Percentiles rank a stretch among this genome's conserved stretches.
These are phyloP conservation scores for Lanmaoa rubissima DNA, from an alignment of 768 basidiomycete species.

Conservation along the genomic window DNA sequence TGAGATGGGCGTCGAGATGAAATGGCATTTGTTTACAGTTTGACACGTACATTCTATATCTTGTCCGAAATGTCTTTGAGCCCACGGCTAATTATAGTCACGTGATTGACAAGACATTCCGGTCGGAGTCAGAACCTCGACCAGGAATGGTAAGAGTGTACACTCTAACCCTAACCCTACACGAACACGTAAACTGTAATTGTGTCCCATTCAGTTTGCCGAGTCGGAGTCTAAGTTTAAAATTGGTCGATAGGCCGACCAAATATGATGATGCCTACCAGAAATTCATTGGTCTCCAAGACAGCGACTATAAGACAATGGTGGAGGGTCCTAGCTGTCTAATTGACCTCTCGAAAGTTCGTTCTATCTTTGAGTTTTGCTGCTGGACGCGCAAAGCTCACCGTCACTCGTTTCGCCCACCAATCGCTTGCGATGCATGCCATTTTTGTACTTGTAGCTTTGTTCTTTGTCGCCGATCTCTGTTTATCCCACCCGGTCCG, in stretches of 20 bases:
- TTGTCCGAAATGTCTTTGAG: too few species aligned
- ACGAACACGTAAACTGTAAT: too few species aligned
- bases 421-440: conserved; percentile 20
- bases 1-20: background rate
- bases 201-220: too few species aligned
- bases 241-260: too few species aligned
- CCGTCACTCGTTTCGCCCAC: conserved; percentile 15
- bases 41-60: background rate
- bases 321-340: background rate
- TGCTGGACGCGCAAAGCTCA: conserved; percentile 17
- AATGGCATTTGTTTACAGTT: background rate
- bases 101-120: background rate
- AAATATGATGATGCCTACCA: too few species aligned
- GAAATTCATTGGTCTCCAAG: conserved; percentile 10
- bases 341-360: background rate
- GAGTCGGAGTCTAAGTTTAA: too few species aligned
- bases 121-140: too few species aligned
- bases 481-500: conserved; percentile 15
- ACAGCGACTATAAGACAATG: conserved; percentile 9
- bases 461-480: conserved; percentile 9
- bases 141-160: too few species aligned
- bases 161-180: too few species aligned
- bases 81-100: background rate
- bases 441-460: conserved; percentile 10
- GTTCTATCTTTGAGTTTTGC: background rate